Evolutionary conservation across 1,284 basidiomycete species (phyloP).

Genomic region (Pascua sp.): DNA sequence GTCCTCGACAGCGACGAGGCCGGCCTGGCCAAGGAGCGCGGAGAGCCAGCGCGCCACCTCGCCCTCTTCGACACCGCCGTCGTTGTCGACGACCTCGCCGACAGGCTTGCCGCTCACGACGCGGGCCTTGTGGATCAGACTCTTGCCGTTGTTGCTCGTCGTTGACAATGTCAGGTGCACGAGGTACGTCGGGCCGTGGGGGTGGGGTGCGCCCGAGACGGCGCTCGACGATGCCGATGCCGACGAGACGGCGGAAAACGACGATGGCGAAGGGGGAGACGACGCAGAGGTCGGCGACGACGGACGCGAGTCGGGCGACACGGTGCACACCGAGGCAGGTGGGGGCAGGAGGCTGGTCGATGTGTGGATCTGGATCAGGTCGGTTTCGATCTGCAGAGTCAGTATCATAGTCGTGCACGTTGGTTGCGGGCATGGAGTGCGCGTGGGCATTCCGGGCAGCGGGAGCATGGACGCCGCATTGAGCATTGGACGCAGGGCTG

Average conservation of each 20-base stretch:
- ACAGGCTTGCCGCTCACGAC: conserved; percentile 34
- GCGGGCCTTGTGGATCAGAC: conserved; percentile 38
- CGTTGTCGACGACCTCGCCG: conserved; percentile 40
- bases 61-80: conserved; percentile 43
- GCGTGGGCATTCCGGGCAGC: too few relatives aligned
- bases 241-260: conserved; percentile 5
- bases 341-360: conserved; percentile 35
- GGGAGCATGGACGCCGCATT: too few relatives aligned
- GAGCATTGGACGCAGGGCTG: too few relatives aligned
- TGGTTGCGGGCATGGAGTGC: too few relatives aligned
- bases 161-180: conserved; percentile 37
- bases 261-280: conserved; percentile 20
- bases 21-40: conserved; percentile 33
- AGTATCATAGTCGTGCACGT: background rate
- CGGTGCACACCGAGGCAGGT: conserved; percentile 25
- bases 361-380: conserved; percentile 40
- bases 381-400: conserved; percentile 43
- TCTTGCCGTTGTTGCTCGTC: conserved; percentile 45
- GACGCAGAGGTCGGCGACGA: conserved; percentile 24
- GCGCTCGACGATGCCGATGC: conserved; percentile 9
- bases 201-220: conserved; percentile 15
- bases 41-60: conserved; percentile 40
- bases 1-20: conserved; percentile 37
- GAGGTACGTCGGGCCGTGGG: conserved; percentile 37
- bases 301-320: conserved; percentile 43